Evolutionary conservation across 208 protist species (phyloP), one percentile per base, ranked within the genome.

Genomic region (Trypanosomatidae sp.): DNA sequence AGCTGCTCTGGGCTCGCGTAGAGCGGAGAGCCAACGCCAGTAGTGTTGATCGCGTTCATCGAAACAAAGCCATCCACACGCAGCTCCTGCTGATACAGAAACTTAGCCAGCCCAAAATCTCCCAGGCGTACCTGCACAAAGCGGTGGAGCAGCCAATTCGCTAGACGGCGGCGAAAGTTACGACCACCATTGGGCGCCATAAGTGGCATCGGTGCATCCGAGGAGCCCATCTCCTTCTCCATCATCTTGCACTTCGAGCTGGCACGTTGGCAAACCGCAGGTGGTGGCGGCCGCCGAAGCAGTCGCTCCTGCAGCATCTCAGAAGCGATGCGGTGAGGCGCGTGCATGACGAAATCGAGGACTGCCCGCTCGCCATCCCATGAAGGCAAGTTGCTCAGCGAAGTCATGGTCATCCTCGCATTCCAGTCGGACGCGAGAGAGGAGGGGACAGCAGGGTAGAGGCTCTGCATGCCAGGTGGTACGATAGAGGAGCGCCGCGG

Each of bases 1-100:
- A 95, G 77, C 76, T 97, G 92, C 86, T 97, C 92, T 10, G 92
- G 92, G 65, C 89, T 94, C 1, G 89, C 87, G 80, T 97, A 97
- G 55, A 97, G 81, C 6, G 92, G 89, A 0, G 92, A 94, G 75
- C 92, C 92, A n/a, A 90, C 84, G 8, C 92, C 92, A 10, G 83
- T 58, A 3, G 92, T 97, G 80, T 95, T 91, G 19, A 81, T 74
- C 28, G 69, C 73, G 62, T 77, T 91, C 47, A 77, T 74, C 50
- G 80, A 72, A 41, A 83, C 86, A 62, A 84, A 84, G 30, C 74
- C 71, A 17, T 81, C 75, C 2, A 84, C 69, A 15, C 82, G 77
- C 7, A 89, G n/a, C 30, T 81, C 71, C 56, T 80, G 67, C 55
- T 79, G 77, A 8, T 69, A 64, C 17, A 84, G 28, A 44, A 75